phyloP scores from a whole-genome alignment of 1,139 yeast species.

The Saccharomyces hybrid region DNA sequence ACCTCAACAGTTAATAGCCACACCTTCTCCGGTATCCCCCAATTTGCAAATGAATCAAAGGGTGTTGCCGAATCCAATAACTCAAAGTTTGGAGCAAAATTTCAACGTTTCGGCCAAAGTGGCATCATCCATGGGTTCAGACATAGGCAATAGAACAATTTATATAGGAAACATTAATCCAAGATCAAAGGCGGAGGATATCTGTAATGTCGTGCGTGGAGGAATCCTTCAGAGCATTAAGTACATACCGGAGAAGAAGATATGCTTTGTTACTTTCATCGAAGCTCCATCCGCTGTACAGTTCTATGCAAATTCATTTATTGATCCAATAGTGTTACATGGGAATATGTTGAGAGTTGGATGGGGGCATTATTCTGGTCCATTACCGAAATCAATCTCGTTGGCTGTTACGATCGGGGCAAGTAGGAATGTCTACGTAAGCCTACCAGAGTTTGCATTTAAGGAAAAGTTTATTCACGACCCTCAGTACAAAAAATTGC shows the following conservation, averaged over 20 bases:
- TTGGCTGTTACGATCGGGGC: conserved; percentile 80
- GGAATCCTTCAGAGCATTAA: conserved; percentile 68
- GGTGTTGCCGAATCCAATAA: conserved; percentile 24
- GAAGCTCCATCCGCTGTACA: conserved; percentile 80
- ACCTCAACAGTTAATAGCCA: not conserved
- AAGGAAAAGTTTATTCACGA: conserved; percentile 30
- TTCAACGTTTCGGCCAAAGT: conserved; percentile 67
- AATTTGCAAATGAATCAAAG: conserved; percentile 1
- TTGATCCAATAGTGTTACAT: conserved; percentile 69
- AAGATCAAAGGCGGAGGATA: conserved; percentile 70
- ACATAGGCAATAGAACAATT: conserved; percentile 70
- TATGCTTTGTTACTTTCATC: conserved; percentile 71
- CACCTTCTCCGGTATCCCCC: not conserved
- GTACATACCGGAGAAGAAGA: conserved; percentile 71
- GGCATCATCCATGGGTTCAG: conserved; percentile 70
- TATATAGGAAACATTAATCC: conserved; percentile 72
- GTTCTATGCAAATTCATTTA: conserved; percentile 69
- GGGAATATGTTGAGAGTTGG: conserved; percentile 71
- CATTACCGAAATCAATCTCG: conserved; percentile 63
- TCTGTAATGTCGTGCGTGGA: conserved; percentile 78
- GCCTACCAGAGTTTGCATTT: conserved; percentile 41
- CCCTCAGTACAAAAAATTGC: conserved; percentile 25
- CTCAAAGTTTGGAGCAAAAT: conserved; percentile 47
- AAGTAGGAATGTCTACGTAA: conserved; percentile 72
- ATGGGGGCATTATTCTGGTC: conserved; percentile 82